phyloP scores from a whole-genome alignment of 768 basidiomycete genomes.

The Psilocybe sp. region DNA sequence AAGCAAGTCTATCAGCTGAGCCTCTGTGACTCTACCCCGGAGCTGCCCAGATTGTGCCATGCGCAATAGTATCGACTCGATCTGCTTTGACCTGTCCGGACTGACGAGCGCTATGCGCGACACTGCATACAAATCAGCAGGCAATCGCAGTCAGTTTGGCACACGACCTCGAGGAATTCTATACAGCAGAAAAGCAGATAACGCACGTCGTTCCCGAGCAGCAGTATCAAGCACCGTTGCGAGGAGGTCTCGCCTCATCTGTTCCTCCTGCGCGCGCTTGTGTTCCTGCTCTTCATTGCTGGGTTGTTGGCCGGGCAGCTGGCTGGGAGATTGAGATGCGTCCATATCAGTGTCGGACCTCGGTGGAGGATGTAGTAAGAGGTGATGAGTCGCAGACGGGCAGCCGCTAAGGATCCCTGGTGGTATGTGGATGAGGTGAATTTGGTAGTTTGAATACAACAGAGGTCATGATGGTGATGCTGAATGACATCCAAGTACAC shows the following conservation, averaged over 20 bases:
- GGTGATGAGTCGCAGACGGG: not conserved
- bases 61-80: conserved; percentile 72
- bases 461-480: no score
- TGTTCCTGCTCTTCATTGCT: conserved; percentile 6
- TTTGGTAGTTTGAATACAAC: no score
- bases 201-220: conserved; percentile 79
- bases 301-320: conserved; percentile 1
- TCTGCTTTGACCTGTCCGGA: conserved; percentile 74
- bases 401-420: not conserved
- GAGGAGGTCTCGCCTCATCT: conserved; percentile 74
- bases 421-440: no score
- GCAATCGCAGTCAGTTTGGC: not conserved
- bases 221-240: conserved; percentile 73
- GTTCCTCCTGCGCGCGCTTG: conserved; percentile 56
- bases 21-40: conserved; percentile 71
- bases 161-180: not conserved
- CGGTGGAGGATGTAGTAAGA: not conserved
- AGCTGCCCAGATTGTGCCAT: conserved; percentile 87
- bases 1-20: conserved; percentile 79
- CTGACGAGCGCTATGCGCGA: conserved; percentile 87
- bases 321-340: not conserved
- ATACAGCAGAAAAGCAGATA: not conserved
- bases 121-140: conserved; percentile 42
- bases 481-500: no score
- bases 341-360: conserved; percentile 1